Percentiles rank a stretch among this genome's conserved stretches.
These are phyloP conservation scores for Aureobasidium leucospermi DNA, from an alignment of 2,329 filamentous ascomycete genomes.

Conservation along the genomic window DNA sequence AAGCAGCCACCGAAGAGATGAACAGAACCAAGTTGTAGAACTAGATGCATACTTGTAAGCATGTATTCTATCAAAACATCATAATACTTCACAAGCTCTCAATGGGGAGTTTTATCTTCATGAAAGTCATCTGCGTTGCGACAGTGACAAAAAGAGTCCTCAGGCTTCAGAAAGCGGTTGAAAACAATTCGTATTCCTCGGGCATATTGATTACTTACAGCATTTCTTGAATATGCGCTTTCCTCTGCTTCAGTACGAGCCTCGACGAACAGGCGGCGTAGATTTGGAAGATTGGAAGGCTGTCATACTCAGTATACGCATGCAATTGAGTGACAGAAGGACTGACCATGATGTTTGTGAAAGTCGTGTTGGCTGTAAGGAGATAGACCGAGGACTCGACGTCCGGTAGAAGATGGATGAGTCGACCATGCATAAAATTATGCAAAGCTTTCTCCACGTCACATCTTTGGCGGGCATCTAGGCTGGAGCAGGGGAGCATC, in stretches of 20 bases:
- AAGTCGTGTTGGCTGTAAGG: not conserved
- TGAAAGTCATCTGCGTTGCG: too few species aligned
- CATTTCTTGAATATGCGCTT: constrained; percentile 85
- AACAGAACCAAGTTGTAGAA: constrained; percentile 98
- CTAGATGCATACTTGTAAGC: constrained; percentile 39
- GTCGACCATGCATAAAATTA: not conserved
- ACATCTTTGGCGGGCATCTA: not conserved
- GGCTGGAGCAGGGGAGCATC: constrained; percentile 5
- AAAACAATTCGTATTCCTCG: not conserved
- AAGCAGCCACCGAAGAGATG: constrained; percentile 90
- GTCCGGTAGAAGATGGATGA: not conserved
- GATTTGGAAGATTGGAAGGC: constrained; percentile 78
- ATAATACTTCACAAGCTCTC: not conserved
- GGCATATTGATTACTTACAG: constrained; percentile 50
- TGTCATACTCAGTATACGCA: constrained; percentile 19
- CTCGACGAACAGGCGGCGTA: constrained; percentile 94
- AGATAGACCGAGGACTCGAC: not conserved
- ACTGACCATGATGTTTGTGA: not conserved
- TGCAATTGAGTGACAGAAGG: not conserved
- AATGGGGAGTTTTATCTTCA: too few species aligned
- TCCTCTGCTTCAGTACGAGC: constrained; percentile 89
- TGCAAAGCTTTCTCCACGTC: constrained; percentile 8
- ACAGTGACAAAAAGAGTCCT: too few species aligned
- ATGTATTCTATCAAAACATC: not conserved
- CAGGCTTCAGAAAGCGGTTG: too few species aligned